Evolutionary conservation across 176 grass and related monocot genomes (phyloP).

Genomic region (Aegilops umbellulata): DNA sequence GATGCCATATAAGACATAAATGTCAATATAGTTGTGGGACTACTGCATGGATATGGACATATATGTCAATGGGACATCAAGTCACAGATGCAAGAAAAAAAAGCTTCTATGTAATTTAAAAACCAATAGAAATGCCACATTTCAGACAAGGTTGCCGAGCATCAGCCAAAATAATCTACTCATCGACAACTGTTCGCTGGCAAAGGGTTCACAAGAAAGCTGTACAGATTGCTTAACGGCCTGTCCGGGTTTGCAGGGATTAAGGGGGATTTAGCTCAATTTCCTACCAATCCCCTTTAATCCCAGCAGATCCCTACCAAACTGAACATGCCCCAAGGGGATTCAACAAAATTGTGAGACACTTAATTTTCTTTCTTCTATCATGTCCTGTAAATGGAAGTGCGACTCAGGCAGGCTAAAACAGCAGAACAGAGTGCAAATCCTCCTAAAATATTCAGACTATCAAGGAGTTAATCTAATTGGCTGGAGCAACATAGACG

Average conservation of each 20-base stretch:
- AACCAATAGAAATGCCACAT: neutral
- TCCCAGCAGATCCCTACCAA: too few species aligned
- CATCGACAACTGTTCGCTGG: neutral
- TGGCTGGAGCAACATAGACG: neutral
- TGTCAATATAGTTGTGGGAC: neutral
- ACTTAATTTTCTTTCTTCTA: neutral
- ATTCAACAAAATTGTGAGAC: constrained; percentile 1
- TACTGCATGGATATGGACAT: neutral
- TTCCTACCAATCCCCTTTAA: too few species aligned
- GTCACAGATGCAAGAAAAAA: neutral
- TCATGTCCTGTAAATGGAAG: neutral
- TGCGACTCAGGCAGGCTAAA: neutral
- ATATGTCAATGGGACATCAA: neutral
- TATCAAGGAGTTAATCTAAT: neutral
- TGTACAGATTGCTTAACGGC: too few species aligned
- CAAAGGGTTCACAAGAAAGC: neutral
- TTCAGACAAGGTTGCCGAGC: neutral
- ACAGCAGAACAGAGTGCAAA: neutral
- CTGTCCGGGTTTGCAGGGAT: neutral
- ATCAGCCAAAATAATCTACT: neutral
- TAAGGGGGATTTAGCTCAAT: neutral
- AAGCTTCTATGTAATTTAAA: neutral
- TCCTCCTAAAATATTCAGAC: neutral
- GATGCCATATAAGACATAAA: neutral
- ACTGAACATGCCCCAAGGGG: too few species aligned